phyloP scores from a whole-genome alignment of 2,329 filamentous ascomycete species.

The Talaromyces sp. region DNA sequence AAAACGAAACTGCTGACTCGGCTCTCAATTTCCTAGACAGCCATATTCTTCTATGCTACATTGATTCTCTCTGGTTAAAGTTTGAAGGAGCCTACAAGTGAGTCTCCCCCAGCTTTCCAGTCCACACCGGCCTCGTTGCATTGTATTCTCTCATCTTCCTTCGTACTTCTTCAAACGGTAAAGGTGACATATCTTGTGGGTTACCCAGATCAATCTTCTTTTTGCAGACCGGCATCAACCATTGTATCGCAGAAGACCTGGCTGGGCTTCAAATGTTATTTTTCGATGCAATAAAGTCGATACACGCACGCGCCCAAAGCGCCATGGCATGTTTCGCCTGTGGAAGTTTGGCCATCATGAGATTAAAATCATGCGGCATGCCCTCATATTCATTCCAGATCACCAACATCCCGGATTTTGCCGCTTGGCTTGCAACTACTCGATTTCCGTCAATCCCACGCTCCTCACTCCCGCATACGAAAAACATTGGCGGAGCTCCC shows the following conservation, averaged over 20 bases:
- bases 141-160: conserved; percentile 15
- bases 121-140: conserved; percentile 11
- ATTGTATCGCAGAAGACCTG: background rate
- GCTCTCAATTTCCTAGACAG: no score
- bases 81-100: background rate
- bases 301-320: conserved; percentile 5
- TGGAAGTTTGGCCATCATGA: conserved; percentile 7
- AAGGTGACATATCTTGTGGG: background rate
- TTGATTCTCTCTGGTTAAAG: no score
- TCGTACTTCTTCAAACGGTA: conserved; percentile 9
- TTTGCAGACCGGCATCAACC: conserved; percentile 10
- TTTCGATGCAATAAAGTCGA: background rate
- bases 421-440: conserved; percentile 7
- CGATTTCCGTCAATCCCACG: conserved; percentile 14
- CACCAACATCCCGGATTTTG: background rate
- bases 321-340: conserved; percentile 13
- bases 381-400: conserved; percentile 13
- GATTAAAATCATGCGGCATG: conserved; percentile 11
- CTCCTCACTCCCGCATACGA: conserved; percentile 9
- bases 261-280: background rate
- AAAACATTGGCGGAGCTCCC: conserved; percentile 14
- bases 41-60: no score
- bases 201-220: background rate
- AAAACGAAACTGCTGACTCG: no score
- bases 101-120: conserved; percentile 7